phyloP scores from a whole-genome alignment of 2,329 filamentous ascomycete species.

The Dichotomopilus funicola region DNA sequence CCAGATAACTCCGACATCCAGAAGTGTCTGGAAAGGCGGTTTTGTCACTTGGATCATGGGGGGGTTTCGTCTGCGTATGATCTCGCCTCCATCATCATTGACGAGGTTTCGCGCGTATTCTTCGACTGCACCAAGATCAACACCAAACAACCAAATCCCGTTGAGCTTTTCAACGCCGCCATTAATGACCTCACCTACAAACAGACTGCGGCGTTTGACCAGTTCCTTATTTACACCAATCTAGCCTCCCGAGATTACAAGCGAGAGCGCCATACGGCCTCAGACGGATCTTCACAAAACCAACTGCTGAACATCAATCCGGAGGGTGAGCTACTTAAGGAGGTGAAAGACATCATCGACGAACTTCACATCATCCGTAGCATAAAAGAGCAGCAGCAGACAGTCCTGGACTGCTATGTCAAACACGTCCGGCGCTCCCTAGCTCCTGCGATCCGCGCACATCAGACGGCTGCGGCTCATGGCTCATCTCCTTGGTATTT shows the following conservation, averaged over 20 bases:
- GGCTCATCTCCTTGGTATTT: constrained; percentile 16
- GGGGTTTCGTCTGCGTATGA: constrained; percentile 19
- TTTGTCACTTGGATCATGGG: constrained; percentile 3
- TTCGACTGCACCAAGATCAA: constrained; percentile 19
- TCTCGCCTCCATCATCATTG: constrained; percentile 16
- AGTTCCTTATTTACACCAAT: constrained; percentile 32
- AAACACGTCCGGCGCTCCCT: constrained; percentile 15
- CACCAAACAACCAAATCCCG: constrained; percentile 24
- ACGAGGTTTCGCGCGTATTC: constrained; percentile 20
- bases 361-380: constrained; percentile 42
- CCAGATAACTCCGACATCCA: constrained; percentile 19
- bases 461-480: constrained; percentile 23
- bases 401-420: constrained; percentile 29
- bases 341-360: constrained; percentile 43
- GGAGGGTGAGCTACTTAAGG: constrained; percentile 32
- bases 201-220: constrained; percentile 34
- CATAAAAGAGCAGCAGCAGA: constrained; percentile 33
- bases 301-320: constrained; percentile 23
- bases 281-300: constrained; percentile 18
- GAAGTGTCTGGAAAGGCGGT: constrained; percentile 13
- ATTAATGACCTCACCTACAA: constrained; percentile 33
- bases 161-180: constrained; percentile 37
- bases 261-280: constrained; percentile 12
- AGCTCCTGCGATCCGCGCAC: constrained; percentile 19
- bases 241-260: constrained; percentile 21